phyloP scores from a whole-genome alignment of 2,329 filamentous ascomycete species.

The Corynespora cassiicola region DNA sequence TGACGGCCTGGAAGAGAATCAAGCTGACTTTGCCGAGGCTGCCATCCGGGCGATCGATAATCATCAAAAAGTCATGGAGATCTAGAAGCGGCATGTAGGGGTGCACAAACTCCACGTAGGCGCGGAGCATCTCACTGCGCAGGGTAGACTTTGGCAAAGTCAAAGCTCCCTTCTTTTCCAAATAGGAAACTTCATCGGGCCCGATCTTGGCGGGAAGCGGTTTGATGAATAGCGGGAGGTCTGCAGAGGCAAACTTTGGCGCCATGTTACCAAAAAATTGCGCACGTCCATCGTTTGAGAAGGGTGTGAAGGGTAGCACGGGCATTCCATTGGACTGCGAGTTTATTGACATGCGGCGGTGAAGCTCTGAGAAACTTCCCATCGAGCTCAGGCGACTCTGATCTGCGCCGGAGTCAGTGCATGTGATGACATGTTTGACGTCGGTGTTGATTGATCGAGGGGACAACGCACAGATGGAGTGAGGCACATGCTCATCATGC shows the following conservation, averaged over 20 bases:
- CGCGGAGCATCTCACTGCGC: constrained; percentile 80
- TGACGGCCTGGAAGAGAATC: constrained; percentile 89
- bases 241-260: constrained; percentile 51
- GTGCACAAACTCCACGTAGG: constrained; percentile 88
- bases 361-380: constrained; percentile 50
- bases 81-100: constrained; percentile 92
- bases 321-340: constrained; percentile 42
- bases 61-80: constrained; percentile 64
- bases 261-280: constrained; percentile 56
- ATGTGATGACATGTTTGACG: constrained; percentile 13
- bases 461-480: constrained; percentile 67
- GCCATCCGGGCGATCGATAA: constrained; percentile 72
- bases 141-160: constrained; percentile 73
- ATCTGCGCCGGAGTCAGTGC: constrained; percentile 47
- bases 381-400: constrained; percentile 50
- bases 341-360: constrained; percentile 52
- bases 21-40: constrained; percentile 77
- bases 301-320: constrained; percentile 44
- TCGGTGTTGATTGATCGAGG: no score
- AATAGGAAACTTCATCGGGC: constrained; percentile 81
- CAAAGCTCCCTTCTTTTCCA: constrained; percentile 83
- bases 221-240: constrained; percentile 75
- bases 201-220: constrained; percentile 79
- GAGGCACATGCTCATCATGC: constrained; percentile 65
- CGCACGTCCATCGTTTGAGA: constrained; percentile 31